phyloP scores from a whole-genome alignment of 192 early-diverging fungal species.

The Cetraspora pellucida region DNA sequence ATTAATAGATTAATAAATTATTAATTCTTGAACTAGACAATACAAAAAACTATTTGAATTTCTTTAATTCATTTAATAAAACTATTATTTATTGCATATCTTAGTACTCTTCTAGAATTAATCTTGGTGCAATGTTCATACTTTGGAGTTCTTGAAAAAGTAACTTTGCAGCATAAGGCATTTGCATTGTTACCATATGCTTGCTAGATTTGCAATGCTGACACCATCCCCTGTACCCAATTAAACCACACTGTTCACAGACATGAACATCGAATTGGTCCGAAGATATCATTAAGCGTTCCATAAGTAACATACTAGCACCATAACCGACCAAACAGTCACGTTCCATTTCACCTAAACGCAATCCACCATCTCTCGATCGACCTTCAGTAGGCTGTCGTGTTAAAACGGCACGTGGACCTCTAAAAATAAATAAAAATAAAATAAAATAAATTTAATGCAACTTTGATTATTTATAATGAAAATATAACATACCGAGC shows the following conservation, averaged over 20 bases:
- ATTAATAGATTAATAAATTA: too few relatives aligned
- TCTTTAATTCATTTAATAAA: too few relatives aligned
- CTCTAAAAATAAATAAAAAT: conserved; percentile 51
- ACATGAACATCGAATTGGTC: conserved; percentile 94
- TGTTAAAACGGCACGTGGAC: conserved; percentile 88
- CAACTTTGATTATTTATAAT: background rate
- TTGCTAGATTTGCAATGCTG: conserved; percentile 86
- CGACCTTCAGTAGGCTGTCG: conserved; percentile 98
- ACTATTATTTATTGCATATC: too few relatives aligned
- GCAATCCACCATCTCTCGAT: conserved; percentile 94
- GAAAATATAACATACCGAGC: conserved; percentile 51
- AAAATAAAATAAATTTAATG: background rate
- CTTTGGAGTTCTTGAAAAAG: conserved; percentile 97
- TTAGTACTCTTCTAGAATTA: conserved; percentile 49
- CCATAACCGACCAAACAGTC: conserved; percentile 99
- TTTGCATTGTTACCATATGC: conserved; percentile 87
- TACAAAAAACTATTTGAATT: too few relatives aligned
- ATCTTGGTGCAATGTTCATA: conserved; percentile 88
- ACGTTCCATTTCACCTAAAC: conserved; percentile 98
- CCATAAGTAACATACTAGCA: conserved; percentile 88
- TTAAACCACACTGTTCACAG: conserved; percentile 87
- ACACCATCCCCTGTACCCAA: conserved; percentile 91
- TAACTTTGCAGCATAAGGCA: conserved; percentile 97
- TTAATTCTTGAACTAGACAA: background rate
- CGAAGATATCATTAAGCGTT: conserved; percentile 89